phyloP scores from a whole-genome alignment of 2,329 filamentous ascomycete species.

The Aspergillus latus region DNA sequence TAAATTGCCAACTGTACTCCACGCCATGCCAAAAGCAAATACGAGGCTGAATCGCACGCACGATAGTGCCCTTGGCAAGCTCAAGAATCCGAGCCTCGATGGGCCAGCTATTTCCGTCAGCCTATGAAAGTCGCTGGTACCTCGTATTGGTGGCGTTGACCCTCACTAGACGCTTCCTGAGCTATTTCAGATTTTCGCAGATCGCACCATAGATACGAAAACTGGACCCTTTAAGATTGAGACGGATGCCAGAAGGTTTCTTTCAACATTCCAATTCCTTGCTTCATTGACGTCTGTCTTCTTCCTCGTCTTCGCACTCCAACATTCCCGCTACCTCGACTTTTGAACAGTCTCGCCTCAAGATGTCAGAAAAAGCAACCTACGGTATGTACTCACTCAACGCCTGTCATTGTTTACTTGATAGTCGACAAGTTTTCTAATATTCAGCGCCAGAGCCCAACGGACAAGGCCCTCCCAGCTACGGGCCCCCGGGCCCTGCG shows the following conservation, averaged over 20 bases:
- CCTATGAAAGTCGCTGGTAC: neutral
- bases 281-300: neutral
- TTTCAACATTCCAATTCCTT: neutral
- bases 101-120: neutral
- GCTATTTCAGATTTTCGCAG: neutral
- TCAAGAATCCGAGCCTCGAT: neutral
- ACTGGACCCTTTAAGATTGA: neutral
- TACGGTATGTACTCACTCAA: neutral
- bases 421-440: neutral
- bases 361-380: conserved; percentile 4
- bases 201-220: neutral
- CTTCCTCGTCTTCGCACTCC: neutral
- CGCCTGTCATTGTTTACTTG: neutral
- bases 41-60: neutral
- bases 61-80: neutral
- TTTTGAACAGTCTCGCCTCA: neutral
- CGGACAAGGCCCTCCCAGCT: neutral
- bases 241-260: neutral
- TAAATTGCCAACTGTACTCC: neutral
- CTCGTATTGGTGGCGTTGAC: neutral
- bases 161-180: neutral
- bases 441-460: neutral
- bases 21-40: neutral
- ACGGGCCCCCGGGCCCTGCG: neutral
- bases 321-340: neutral